Evolutionary conservation across 169 alveolate genomes (phyloP).

Genomic region (Sarcocystis neurona): DNA sequence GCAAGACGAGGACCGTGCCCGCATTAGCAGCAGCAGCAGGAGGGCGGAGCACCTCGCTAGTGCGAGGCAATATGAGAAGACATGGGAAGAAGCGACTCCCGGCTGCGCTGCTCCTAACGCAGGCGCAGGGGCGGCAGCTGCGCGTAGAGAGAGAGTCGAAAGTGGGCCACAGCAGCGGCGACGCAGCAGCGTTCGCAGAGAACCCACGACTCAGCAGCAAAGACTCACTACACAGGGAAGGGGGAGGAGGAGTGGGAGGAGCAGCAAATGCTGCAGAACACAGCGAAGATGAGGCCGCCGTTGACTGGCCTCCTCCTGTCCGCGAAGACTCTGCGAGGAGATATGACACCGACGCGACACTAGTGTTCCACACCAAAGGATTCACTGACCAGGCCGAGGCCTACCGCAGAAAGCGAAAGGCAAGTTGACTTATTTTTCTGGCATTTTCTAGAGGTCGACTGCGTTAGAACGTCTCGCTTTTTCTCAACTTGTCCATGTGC

Average conservation of each 20-base stretch:
- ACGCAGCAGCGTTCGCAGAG: neutral
- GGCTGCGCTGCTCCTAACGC: no score
- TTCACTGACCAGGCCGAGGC: no score
- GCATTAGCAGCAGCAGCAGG: no score
- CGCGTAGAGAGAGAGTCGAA: neutral
- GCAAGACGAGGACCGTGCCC: no score
- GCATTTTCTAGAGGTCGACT: no score
- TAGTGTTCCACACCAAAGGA: constrained; percentile 30
- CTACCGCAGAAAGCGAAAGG: no score
- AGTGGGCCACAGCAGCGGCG: neutral
- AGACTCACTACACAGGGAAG: neutral
- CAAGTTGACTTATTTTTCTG: no score
- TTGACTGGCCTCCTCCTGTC: neutral
- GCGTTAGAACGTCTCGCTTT: no score
- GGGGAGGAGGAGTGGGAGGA: neutral
- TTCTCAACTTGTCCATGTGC: no score
- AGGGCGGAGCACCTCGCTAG: no score
- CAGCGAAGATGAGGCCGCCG: neutral
- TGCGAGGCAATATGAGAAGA: no score
- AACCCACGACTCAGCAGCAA: neutral
- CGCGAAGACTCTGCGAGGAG: constrained; percentile 15
- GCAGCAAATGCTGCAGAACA: neutral
- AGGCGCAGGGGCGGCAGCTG: neutral
- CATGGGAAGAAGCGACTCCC: no score
- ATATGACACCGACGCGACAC: constrained; percentile 45